A percentile compares a stretch with the other conserved stretches of the same genome.
These are phyloP conservation scores for Dactylorhiza incarnata DNA, from an alignment of 106 monocot genomes.

Conservation along the genomic window DNA sequence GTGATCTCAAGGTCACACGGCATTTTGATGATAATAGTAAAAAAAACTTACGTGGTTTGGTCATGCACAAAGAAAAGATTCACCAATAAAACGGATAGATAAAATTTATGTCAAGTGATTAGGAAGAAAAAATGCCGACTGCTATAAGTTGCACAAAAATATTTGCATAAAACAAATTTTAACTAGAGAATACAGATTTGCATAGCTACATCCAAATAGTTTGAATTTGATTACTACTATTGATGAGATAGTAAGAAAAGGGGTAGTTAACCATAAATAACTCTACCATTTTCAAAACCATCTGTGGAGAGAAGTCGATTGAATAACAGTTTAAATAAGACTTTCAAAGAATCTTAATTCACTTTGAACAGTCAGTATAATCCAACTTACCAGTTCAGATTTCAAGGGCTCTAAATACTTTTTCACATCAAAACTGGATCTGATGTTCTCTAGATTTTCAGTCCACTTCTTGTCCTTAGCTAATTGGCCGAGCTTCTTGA, in stretches of 20 bases:
- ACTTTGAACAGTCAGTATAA: not conserved
- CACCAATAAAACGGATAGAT: not conserved
- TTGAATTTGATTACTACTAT: not conserved
- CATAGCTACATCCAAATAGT: not conserved
- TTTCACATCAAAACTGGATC: slow-evolving; percentile 59
- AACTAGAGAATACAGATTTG: not conserved
- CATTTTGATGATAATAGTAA: not conserved
- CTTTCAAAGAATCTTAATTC: not conserved
- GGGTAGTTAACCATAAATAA: not conserved
- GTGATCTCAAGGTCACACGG: too few species aligned
- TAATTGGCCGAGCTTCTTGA: slow-evolving; percentile 67
- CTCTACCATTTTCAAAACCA: not conserved
- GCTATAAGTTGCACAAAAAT: not conserved
- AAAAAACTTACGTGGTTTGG: not conserved
- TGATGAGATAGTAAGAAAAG: not conserved
- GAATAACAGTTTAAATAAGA: not conserved
- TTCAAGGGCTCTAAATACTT: slow-evolving; percentile 60
- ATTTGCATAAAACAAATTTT: not conserved
- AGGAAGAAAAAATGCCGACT: not conserved
- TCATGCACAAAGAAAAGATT: not conserved
- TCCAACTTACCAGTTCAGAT: slow-evolving; percentile 58
- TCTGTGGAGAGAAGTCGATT: not conserved
- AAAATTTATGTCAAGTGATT: not conserved
- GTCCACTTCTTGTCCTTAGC: slow-evolving; percentile 53
- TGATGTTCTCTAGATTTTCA: slow-evolving; percentile 54